These are phyloP conservation scores for Phaeotremella skinneri DNA, from an alignment of 768 basidiomycete species.

Conservation along the genomic window DNA sequence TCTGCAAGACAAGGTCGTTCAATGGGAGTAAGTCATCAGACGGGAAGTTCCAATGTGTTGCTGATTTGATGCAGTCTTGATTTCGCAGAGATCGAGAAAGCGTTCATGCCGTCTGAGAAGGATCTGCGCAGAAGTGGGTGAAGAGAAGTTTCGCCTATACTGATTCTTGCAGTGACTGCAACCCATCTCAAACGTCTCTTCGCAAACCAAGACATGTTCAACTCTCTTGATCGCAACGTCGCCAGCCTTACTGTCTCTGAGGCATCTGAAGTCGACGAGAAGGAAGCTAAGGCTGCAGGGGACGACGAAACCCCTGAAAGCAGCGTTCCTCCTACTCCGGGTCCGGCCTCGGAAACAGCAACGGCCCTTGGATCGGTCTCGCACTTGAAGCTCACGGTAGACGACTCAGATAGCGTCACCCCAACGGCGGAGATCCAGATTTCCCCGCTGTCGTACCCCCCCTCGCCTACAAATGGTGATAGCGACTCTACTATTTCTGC, in stretches of 20 bases:
- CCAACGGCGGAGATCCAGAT: constrained; percentile 23
- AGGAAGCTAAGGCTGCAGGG: constrained; percentile 29
- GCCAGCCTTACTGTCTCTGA: constrained; percentile 47
- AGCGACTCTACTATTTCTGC: constrained; percentile 55
- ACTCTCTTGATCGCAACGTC: constrained; percentile 41
- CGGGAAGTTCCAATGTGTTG: not conserved
- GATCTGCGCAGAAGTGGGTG: constrained; percentile 52
- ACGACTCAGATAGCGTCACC: constrained; percentile 20
- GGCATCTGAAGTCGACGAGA: constrained; percentile 40
- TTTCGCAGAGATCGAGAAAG: constrained; percentile 69
- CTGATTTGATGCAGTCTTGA: constrained; percentile 56
- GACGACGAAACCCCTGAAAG: constrained; percentile 6
- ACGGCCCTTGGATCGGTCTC: not conserved
- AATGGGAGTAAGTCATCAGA: constrained; percentile 67
- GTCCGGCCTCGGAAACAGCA: not conserved
- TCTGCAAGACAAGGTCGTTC: constrained; percentile 88
- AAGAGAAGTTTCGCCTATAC: not conserved
- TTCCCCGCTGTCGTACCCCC: constrained; percentile 16
- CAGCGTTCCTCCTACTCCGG: constrained; percentile 24
- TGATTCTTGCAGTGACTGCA: constrained; percentile 43
- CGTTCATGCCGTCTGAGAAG: constrained; percentile 58
- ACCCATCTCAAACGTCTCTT: constrained; percentile 53
- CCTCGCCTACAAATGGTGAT: constrained; percentile 39
- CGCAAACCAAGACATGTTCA: constrained; percentile 47
- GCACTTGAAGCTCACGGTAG: constrained; percentile 1